Percentiles rank a stretch among this genome's conserved stretches.
Evolutionary conservation across 805 yeast genomes (phyloP).

Genomic region (Candida pini): DNA sequence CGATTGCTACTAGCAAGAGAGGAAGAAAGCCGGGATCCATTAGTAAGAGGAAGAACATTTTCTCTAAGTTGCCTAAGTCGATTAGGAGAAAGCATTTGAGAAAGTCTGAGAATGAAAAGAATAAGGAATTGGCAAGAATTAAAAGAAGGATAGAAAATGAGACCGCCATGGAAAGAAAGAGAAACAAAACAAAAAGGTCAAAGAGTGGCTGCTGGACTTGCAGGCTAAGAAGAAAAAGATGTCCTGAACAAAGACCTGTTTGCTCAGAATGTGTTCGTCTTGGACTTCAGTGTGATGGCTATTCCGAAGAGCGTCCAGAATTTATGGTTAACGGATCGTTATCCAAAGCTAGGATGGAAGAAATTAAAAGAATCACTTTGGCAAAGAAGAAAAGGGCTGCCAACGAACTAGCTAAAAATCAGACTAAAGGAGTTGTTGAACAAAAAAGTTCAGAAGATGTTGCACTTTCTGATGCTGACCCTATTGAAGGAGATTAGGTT

Average conservation of each 20-base stretch:
- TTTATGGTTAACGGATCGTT: conserved; percentile 42
- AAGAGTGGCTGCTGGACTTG: conserved; percentile 74
- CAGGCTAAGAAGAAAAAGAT: conserved; percentile 63
- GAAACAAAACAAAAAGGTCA: conserved; percentile 17
- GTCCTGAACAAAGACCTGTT: conserved; percentile 58
- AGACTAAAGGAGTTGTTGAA: no score
- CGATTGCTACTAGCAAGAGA: conserved; percentile 5
- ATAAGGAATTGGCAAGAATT: background rate
- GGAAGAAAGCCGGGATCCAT: conserved; percentile 19
- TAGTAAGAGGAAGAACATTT: conserved; percentile 7
- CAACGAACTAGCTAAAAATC: no score
- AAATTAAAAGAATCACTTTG: conserved; percentile 38
- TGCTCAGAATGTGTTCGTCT: conserved; percentile 56
- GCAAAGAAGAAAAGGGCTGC: conserved; percentile 34
- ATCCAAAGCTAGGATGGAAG: conserved; percentile 43
- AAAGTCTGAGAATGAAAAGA: background rate
- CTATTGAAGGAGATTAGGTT: no score
- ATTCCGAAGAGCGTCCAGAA: conserved; percentile 42
- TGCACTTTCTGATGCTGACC: no score
- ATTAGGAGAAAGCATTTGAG: no score
- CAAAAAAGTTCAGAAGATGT: no score
- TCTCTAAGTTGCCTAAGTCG: background rate
- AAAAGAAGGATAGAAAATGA: no score
- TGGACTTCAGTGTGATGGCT: conserved; percentile 55
- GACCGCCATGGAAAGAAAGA: conserved; percentile 12